phyloP scores from a whole-genome alignment of 2,329 filamentous ascomycete genomes.

The Fragosphaeria purpurea region DNA sequence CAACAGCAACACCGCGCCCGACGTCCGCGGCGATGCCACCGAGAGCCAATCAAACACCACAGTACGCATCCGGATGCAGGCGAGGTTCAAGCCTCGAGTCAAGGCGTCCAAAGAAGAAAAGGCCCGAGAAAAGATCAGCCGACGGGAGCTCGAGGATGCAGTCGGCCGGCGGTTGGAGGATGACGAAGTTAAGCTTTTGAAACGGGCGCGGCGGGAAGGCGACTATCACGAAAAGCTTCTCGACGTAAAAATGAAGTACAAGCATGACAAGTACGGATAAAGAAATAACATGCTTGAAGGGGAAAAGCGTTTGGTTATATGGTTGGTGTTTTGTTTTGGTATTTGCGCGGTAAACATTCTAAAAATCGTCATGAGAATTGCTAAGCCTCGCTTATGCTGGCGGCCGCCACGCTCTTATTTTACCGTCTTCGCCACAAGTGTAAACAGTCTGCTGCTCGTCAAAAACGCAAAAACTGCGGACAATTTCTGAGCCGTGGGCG shows the following conservation, averaged over 20 bases:
- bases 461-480: slow-evolving; percentile 54
- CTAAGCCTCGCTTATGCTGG: not conserved
- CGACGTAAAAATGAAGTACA: slow-evolving; percentile 81
- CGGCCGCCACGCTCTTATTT: slow-evolving; percentile 47
- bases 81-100: slow-evolving; percentile 77
- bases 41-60: slow-evolving; percentile 58
- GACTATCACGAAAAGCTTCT: slow-evolving; percentile 82
- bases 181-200: slow-evolving; percentile 74
- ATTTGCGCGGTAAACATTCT: not conserved
- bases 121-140: slow-evolving; percentile 73
- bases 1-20: slow-evolving; percentile 40
- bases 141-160: slow-evolving; percentile 72
- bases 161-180: slow-evolving; percentile 70
- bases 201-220: slow-evolving; percentile 73
- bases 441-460: slow-evolving; percentile 50
- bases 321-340: not conserved
- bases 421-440: slow-evolving; percentile 49
- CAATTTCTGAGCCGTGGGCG: slow-evolving; percentile 54
- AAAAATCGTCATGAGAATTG: too few species aligned
- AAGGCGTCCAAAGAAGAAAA: slow-evolving; percentile 75
- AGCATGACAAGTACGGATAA: slow-evolving; percentile 73
- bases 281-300: not conserved
- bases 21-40: slow-evolving; percentile 68
- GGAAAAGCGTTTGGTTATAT: slow-evolving; percentile 13
- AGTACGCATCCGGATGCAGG: slow-evolving; percentile 83